Conservation (phyloP, 495 filamentous ascomycete genomes). For the Annulohypoxylon maeteangense region DNA sequence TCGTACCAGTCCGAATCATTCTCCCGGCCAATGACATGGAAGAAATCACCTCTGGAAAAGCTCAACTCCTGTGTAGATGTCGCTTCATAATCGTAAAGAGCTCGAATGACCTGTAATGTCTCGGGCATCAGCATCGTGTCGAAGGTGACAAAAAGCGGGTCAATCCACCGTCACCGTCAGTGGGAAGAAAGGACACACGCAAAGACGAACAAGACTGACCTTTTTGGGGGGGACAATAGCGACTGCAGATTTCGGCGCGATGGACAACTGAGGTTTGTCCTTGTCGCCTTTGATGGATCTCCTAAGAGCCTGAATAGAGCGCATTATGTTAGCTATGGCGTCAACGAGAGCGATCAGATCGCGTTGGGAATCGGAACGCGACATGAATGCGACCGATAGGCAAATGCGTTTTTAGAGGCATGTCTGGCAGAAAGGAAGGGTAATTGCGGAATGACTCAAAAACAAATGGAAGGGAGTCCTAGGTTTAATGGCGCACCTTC, state of each 20-base stretch:
- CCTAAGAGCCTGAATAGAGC: slow-evolving; percentile 73
- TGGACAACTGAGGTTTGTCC: slow-evolving; percentile 82
- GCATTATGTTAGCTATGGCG: slow-evolving; percentile 52
- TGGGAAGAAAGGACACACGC: slow-evolving; percentile 27
- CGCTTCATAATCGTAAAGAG: slow-evolving; percentile 91
- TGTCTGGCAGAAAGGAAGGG: slow-evolving; percentile 23
- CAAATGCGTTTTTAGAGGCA: slow-evolving; percentile 19
- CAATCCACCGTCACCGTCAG: not conserved
- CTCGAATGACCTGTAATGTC: slow-evolving; percentile 84
- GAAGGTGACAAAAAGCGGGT: slow-evolving; percentile 19
- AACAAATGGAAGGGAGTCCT: slow-evolving; percentile 33
- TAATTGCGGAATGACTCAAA: slow-evolving; percentile 33
- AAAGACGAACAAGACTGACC: slow-evolving; percentile 64
- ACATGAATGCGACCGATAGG: slow-evolving; percentile 39
- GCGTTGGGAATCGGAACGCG: slow-evolving; percentile 35
- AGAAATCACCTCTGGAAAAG: slow-evolving; percentile 95
- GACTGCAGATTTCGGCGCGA: slow-evolving; percentile 91
- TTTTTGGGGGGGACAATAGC: slow-evolving; percentile 97
- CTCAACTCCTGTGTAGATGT: slow-evolving; percentile 81
- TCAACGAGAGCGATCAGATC: slow-evolving; percentile 29
- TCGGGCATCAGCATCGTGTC: slow-evolving; percentile 43
- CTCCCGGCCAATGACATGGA: slow-evolving; percentile 97
- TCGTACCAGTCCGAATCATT: slow-evolving; percentile 98
- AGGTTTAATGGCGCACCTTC: slow-evolving; percentile 61
- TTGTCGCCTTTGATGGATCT: slow-evolving; percentile 90